Conservation (phyloP, 2,329 filamentous ascomycete species). For the Akanthomyces dipterigenus region DNA sequence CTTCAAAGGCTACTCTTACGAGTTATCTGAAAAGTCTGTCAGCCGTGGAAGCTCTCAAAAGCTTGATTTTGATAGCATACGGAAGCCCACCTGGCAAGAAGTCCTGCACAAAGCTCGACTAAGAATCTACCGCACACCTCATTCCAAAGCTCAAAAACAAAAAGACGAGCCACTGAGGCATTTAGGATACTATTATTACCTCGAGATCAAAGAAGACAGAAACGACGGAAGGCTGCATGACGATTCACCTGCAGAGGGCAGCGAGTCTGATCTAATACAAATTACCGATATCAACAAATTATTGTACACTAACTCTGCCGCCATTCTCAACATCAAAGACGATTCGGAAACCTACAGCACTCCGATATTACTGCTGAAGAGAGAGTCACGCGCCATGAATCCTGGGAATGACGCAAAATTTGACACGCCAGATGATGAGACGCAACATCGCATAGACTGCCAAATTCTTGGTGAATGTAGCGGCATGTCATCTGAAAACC, state of each 20-base stretch:
- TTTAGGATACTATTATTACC: conserved; percentile 62
- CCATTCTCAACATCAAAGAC: conserved; percentile 71
- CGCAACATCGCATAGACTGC: background rate
- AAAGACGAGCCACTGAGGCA: background rate
- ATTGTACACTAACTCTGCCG: conserved; percentile 87
- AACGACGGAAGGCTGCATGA: conserved; percentile 50
- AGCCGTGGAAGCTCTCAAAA: background rate
- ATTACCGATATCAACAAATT: conserved; percentile 69
- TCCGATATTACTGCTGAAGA: conserved; percentile 64
- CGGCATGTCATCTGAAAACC: too few relatives aligned
- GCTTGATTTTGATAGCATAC: conserved; percentile 31
- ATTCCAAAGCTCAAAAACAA: background rate
- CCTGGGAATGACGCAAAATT: conserved; percentile 18
- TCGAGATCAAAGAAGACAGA: conserved; percentile 77
- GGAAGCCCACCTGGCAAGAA: conserved; percentile 82
- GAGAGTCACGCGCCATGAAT: conserved; percentile 58
- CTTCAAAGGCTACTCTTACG: conserved; percentile 67
- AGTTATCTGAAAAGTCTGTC: background rate
- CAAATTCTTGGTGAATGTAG: conserved; percentile 2
- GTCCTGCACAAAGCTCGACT: conserved; percentile 89
- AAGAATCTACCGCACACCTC: conserved; percentile 65
- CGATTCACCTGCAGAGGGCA: conserved; percentile 31
- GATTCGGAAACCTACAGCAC: conserved; percentile 37
- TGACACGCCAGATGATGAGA: background rate
- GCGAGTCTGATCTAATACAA: conserved; percentile 48